A percentile compares a stretch with the other conserved stretches of the same genome.
Evolutionary conservation across 2,329 filamentous ascomycete species (phyloP).

Genomic region (Ophiocordyceps unilateralis): DNA sequence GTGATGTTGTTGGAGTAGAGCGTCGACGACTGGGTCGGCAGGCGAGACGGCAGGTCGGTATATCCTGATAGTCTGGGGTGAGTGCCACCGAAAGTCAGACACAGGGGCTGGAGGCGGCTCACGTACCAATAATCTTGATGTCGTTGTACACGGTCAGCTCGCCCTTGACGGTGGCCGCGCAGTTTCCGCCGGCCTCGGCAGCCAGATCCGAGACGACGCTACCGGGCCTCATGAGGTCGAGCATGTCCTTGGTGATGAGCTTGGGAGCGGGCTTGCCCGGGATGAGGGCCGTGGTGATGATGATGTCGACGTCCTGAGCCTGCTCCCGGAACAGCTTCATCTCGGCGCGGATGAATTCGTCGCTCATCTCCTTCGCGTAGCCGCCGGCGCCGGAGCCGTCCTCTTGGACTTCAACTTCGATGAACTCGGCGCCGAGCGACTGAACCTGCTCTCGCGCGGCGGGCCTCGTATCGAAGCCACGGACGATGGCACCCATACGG

Average conservation of each 20-base stretch:
- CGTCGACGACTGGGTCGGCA: constrained; percentile 78
- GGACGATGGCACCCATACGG: constrained; percentile 74
- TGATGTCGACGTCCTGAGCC: constrained; percentile 74
- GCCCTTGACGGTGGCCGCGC: constrained; percentile 62
- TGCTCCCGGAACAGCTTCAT: constrained; percentile 88
- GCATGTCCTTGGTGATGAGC: constrained; percentile 64
- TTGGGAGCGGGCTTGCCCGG: constrained; percentile 70
- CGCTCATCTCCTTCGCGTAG: constrained; percentile 88
- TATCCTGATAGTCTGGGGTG: constrained; percentile 35
- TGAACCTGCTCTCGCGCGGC: constrained; percentile 80
- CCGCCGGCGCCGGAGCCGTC: constrained; percentile 72
- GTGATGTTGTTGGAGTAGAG: constrained; percentile 90
- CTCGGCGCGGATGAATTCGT: constrained; percentile 81
- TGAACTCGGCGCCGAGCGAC: constrained; percentile 75
- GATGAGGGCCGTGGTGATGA: constrained; percentile 84
- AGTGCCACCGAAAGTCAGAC: neutral
- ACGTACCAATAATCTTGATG: constrained; percentile 65
- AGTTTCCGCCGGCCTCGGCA: constrained; percentile 77
- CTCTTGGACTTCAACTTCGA: constrained; percentile 73
- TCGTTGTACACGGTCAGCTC: constrained; percentile 55
- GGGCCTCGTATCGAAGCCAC: constrained; percentile 81
- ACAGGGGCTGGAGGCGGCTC: too few species aligned
- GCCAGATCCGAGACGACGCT: constrained; percentile 80
- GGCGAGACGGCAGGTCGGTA: constrained; percentile 70
- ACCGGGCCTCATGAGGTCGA: constrained; percentile 75